phyloP scores from a whole-genome alignment of 306 rosid genomes.

The Malus fusca region DNA sequence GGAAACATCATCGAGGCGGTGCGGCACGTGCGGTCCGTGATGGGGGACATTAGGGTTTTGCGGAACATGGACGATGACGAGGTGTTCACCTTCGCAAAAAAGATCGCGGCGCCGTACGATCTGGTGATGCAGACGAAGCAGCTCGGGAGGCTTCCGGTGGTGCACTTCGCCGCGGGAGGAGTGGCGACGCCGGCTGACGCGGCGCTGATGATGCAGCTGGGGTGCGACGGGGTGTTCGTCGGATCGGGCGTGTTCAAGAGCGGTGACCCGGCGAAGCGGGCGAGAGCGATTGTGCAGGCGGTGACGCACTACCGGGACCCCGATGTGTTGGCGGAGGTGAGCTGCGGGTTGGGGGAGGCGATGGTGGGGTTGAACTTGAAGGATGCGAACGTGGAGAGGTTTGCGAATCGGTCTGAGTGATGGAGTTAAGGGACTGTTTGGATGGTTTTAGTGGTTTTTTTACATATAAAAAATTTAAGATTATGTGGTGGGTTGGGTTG shows the following conservation, averaged over 20 bases:
- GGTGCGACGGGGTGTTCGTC: slow-evolving; percentile 82
- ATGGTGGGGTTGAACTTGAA: slow-evolving; percentile 79
- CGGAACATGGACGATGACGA: slow-evolving; percentile 89
- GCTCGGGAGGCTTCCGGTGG: slow-evolving; percentile 81
- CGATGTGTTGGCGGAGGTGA: slow-evolving; percentile 61
- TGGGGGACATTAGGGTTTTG: slow-evolving; percentile 70
- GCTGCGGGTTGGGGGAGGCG: slow-evolving; percentile 88
- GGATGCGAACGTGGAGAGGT: slow-evolving; percentile 74
- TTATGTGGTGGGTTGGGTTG: neutral
- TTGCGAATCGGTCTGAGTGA: slow-evolving; percentile 62
- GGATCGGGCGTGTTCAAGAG: slow-evolving; percentile 94
- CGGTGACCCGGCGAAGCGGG: slow-evolving; percentile 82
- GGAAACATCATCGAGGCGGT: slow-evolving; percentile 80
- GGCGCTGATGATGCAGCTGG: slow-evolving; percentile 87
- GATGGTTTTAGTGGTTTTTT: neutral
- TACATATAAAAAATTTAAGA: neutral
- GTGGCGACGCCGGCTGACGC: slow-evolving; percentile 94
- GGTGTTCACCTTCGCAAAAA: slow-evolving; percentile 70
- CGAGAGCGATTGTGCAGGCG: slow-evolving; percentile 84
- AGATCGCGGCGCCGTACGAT: slow-evolving; percentile 79
- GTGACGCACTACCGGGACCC: slow-evolving; percentile 86
- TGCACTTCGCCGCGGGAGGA: slow-evolving; percentile 85
- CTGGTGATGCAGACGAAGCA: slow-evolving; percentile 88
- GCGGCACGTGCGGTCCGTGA: slow-evolving; percentile 72
- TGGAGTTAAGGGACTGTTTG: neutral